Percentiles rank a stretch among this genome's conserved stretches.
Evolutionary conservation across 2,329 filamentous ascomycete genomes (phyloP).

Genomic region (Zelopaecilomyces penicillatus): DNA sequence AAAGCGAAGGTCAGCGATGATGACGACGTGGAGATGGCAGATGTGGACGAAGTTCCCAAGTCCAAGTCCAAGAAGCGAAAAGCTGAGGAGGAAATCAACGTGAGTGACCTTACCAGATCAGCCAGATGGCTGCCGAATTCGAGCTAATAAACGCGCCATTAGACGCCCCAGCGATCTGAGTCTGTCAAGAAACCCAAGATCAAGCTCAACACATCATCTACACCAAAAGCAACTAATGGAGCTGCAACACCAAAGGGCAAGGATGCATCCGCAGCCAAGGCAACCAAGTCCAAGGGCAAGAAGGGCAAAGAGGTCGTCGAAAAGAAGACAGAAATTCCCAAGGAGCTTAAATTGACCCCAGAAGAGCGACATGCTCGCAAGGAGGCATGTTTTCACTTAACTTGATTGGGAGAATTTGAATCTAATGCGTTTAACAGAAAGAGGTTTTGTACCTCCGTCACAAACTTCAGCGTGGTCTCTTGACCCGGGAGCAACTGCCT

Average conservation of each 20-base stretch:
- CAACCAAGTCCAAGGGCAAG: slow-evolving; percentile 48
- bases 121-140: background rate
- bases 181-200: slow-evolving; percentile 63
- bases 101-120: slow-evolving; percentile 16
- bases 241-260: slow-evolving; percentile 48
- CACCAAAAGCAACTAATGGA: slow-evolving; percentile 62
- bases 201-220: slow-evolving; percentile 54
- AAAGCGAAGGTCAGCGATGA: slow-evolving; percentile 43
- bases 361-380: slow-evolving; percentile 53
- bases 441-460: slow-evolving; percentile 90
- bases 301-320: slow-evolving; percentile 48
- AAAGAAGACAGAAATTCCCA: slow-evolving; percentile 44
- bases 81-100: slow-evolving; percentile 80
- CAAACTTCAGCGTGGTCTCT: slow-evolving; percentile 87
- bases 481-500: slow-evolving; percentile 76
- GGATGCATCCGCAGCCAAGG: slow-evolving; percentile 43
- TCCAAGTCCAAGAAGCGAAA: slow-evolving; percentile 64
- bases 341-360: slow-evolving; percentile 49
- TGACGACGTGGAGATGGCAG: slow-evolving; percentile 51
- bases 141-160: slow-evolving; percentile 1
- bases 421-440: slow-evolving; percentile 35
- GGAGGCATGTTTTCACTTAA: slow-evolving; percentile 36
- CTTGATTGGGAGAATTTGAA: background rate
- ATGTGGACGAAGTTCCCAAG: slow-evolving; percentile 52
- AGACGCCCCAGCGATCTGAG: slow-evolving; percentile 51